These are phyloP conservation scores for Fistulifera pelliculosa DNA, from an alignment of 108 stramenopile species.

Conservation along the genomic window DNA sequence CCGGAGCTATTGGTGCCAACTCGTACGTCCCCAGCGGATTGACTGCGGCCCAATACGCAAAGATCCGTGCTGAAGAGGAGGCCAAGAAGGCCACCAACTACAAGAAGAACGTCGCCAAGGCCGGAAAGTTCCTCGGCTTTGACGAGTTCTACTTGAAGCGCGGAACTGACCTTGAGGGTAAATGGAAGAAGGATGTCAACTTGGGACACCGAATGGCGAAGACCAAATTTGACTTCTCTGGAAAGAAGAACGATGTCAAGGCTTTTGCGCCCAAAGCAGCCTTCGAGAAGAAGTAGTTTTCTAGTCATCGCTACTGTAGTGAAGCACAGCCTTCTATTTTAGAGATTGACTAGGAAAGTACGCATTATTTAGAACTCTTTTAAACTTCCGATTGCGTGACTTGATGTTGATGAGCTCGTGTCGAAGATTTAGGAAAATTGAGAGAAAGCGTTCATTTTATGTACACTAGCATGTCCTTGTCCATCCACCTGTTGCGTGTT, in stretches of 20 bases:
- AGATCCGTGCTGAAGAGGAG: conserved; percentile 33
- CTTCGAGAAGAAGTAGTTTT: too few relatives aligned
- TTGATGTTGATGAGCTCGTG: too few relatives aligned
- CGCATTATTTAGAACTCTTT: too few relatives aligned
- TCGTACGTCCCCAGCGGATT: conserved; percentile 62
- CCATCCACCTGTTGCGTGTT: too few relatives aligned
- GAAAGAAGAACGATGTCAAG: conserved; percentile 11
- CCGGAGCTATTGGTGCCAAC: conserved; percentile 31
- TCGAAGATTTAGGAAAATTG: too few relatives aligned
- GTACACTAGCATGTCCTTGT: too few relatives aligned
- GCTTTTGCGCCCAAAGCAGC: too few relatives aligned
- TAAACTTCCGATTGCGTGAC: too few relatives aligned
- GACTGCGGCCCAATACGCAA: conserved; percentile 30
- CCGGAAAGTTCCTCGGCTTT: conserved; percentile 52
- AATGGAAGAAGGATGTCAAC: conserved; percentile 37
- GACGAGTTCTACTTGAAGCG: conserved; percentile 54
- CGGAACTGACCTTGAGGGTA: conserved; percentile 37
- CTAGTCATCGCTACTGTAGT: too few relatives aligned
- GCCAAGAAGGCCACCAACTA: conserved; percentile 48
- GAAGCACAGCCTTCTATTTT: too few relatives aligned
- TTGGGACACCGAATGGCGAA: conserved; percentile 54
- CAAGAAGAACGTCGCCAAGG: conserved; percentile 52
- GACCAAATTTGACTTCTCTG: conserved; percentile 68
- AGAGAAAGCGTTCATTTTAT: too few relatives aligned
- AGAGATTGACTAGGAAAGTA: too few relatives aligned